Evolutionary conservation across 2,329 filamentous ascomycete species (phyloP).

Genomic region (Fusarium graminum): DNA sequence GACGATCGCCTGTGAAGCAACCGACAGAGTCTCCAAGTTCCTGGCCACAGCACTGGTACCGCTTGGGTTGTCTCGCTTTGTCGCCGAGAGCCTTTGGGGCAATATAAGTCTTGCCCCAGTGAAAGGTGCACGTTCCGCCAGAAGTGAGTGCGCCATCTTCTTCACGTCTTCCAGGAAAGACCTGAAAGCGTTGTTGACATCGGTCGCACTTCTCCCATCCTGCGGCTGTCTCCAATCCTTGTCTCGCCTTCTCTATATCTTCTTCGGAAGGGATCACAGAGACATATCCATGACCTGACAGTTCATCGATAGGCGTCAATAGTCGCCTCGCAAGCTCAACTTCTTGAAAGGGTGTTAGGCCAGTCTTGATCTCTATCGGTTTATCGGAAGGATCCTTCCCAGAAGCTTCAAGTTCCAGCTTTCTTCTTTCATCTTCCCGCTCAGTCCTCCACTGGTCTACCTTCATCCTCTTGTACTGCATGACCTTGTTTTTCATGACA

Average conservation of each 20-base stretch:
- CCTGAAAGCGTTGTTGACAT: constrained; percentile 87
- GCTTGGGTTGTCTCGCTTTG: constrained; percentile 68
- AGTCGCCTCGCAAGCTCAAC: constrained; percentile 72
- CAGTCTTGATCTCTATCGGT: constrained; percentile 73
- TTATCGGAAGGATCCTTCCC: constrained; percentile 53
- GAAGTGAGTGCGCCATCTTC: constrained; percentile 81
- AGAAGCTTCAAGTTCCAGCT: constrained; percentile 49
- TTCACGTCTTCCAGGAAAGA: constrained; percentile 86
- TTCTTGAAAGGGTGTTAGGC: constrained; percentile 76
- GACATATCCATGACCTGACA: constrained; percentile 83
- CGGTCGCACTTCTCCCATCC: constrained; percentile 93
- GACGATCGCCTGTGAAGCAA: constrained; percentile 77
- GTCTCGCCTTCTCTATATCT: constrained; percentile 75
- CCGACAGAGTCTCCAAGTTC: constrained; percentile 78
- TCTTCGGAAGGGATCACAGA: constrained; percentile 72
- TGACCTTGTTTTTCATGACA: constrained; percentile 84
- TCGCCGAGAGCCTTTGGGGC: constrained; percentile 70
- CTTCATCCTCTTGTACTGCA: constrained; percentile 80
- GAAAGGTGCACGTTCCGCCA: constrained; percentile 83
- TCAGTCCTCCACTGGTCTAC: constrained; percentile 78
- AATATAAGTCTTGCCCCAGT: constrained; percentile 78
- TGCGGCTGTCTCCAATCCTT: constrained; percentile 73
- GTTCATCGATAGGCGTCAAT: constrained; percentile 70
- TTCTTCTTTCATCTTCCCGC: constrained; percentile 58
- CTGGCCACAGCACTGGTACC: constrained; percentile 84